Evolutionary conservation across 495 filamentous ascomycete genomes (phyloP).

Genomic region (Xylaria palmicola): DNA sequence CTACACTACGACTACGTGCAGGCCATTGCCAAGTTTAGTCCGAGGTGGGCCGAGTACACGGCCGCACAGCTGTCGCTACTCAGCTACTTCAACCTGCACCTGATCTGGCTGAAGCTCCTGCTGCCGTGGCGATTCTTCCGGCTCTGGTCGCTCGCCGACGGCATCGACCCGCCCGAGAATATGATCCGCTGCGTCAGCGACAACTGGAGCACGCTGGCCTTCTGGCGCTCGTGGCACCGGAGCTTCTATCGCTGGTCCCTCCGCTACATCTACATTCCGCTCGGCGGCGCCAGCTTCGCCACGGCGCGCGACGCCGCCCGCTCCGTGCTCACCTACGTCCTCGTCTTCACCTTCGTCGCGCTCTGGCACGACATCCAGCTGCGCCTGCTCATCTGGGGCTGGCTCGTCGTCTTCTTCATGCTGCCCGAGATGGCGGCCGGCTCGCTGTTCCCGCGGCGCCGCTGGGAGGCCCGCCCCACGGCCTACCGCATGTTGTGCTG

Average conservation of each 20-base stretch:
- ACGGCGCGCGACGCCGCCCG: slow-evolving; percentile 35
- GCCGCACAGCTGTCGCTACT: slow-evolving; percentile 87
- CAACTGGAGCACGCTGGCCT: slow-evolving; percentile 87
- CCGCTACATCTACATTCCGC: slow-evolving; percentile 90
- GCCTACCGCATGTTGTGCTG: slow-evolving; percentile 78
- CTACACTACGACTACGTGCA: slow-evolving; percentile 93
- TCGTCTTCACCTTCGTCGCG: slow-evolving; percentile 97
- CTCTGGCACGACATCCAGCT: slow-evolving; percentile 98
- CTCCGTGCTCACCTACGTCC: slow-evolving; percentile 66
- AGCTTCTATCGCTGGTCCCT: slow-evolving; percentile 92
- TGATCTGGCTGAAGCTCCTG: slow-evolving; percentile 97
- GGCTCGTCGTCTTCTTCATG: slow-evolving; percentile 92
- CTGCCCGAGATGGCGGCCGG: slow-evolving; percentile 77
- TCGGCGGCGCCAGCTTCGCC: slow-evolving; percentile 67
- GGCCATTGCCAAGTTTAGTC: slow-evolving; percentile 81
- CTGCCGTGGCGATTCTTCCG: slow-evolving; percentile 98
- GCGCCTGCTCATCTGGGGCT: slow-evolving; percentile 92
- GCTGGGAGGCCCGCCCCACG: slow-evolving; percentile 66
- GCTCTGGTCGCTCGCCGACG: slow-evolving; percentile 86
- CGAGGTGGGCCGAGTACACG: slow-evolving; percentile 79
- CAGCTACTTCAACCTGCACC: slow-evolving; percentile 93
- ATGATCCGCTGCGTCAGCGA: slow-evolving; percentile 96
- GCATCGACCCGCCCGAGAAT: slow-evolving; percentile 94
- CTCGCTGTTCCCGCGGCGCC: slow-evolving; percentile 65
- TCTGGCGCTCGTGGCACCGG: slow-evolving; percentile 96